Percentiles rank a stretch among this genome's conserved stretches.
Conservation (phyloP, 1,284 basidiomycete species). For the Microbotryum scabiosae region DNA sequence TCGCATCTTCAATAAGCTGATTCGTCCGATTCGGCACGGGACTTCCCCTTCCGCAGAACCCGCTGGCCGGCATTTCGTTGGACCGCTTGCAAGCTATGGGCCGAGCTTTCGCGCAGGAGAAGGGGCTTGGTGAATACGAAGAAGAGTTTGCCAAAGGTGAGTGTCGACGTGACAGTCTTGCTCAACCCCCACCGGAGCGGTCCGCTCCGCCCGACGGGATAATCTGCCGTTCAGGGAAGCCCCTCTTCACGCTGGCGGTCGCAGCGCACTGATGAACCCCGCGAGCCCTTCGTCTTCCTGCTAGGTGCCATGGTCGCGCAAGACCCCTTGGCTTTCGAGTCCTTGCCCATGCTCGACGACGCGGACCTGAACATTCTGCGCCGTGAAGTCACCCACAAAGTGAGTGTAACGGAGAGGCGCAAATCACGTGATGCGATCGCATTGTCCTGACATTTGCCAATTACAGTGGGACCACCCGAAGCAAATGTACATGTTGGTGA, state of each 20-base stretch:
- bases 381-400: conserved; percentile 23
- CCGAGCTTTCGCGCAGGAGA: conserved; percentile 26
- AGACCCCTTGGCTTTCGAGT: conserved; percentile 30
- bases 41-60: conserved; percentile 18
- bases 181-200: no score
- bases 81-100: conserved; percentile 30
- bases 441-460: conserved; percentile 17
- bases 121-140: conserved; percentile 21
- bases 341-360: conserved; percentile 33
- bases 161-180: no score
- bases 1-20: no score
- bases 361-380: conserved; percentile 35
- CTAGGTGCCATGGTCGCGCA: conserved; percentile 23
- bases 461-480: conserved; percentile 39
- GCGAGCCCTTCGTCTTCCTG: not conserved
- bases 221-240: no score
- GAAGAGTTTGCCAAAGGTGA: conserved; percentile 23
- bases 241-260: not conserved
- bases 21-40: no score
- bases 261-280: conserved; percentile 13
- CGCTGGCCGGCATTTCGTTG: conserved; percentile 29
- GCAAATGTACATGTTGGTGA: conserved; percentile 37
- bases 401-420: no score
- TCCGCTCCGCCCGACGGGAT: no score
- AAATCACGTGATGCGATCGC: no score